Evolutionary conservation across 1,139 yeast species (phyloP).

Genomic region (Sugiyamaella xylanicola): DNA sequence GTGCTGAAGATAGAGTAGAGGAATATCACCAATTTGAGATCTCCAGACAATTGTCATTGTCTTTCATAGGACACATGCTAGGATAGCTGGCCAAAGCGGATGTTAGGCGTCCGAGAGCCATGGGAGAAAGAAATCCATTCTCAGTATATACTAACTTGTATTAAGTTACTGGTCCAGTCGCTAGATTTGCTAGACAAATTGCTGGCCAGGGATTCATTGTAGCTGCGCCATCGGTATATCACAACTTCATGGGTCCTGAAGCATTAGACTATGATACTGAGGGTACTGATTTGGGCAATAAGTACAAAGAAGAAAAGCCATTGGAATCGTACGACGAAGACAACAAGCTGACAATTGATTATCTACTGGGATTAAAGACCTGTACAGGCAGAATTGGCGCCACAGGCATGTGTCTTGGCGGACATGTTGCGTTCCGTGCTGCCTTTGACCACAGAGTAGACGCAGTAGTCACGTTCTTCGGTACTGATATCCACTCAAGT

Average conservation of each 20-base stretch:
- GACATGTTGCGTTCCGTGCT: constrained; percentile 77
- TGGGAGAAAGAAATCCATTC: too few species aligned
- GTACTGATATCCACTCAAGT: constrained; percentile 74
- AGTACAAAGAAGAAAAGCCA: constrained; percentile 66
- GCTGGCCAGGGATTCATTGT: constrained; percentile 81
- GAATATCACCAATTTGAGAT: too few species aligned
- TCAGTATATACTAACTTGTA: background rate
- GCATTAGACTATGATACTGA: constrained; percentile 68
- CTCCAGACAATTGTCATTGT: too few species aligned
- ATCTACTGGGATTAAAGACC: constrained; percentile 57
- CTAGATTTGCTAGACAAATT: constrained; percentile 73
- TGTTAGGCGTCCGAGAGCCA: too few species aligned
- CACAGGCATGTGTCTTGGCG: constrained; percentile 88
- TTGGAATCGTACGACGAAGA: constrained; percentile 78
- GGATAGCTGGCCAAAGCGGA: too few species aligned
- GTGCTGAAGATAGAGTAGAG: too few species aligned
- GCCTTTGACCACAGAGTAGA: constrained; percentile 64
- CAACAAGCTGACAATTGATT: constrained; percentile 62
- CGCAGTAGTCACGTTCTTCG: constrained; percentile 76
- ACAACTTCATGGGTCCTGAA: constrained; percentile 64
- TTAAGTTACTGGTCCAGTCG: constrained; percentile 58
- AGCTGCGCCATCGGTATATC: constrained; percentile 77
- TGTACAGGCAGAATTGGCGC: constrained; percentile 78
- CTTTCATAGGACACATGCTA: too few species aligned
- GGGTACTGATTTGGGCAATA: constrained; percentile 78